Base-by-base conservation (phyloP, 805 yeast genomes). In the Torulaspora microellipsoides region DNA sequence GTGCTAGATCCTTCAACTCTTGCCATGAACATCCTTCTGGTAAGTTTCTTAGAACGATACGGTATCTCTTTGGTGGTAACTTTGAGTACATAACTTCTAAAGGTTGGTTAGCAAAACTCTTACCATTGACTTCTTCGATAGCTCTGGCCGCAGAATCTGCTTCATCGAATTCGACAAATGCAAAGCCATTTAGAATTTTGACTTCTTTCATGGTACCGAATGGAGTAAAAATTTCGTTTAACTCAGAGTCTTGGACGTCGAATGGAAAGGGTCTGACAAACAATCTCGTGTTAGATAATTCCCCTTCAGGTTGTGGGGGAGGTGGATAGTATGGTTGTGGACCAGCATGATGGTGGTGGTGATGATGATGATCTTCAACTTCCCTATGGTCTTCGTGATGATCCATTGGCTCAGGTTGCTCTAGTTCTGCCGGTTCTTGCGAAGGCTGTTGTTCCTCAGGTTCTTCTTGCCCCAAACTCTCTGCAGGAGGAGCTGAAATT, bases 1-100 rank as follows among this genome's bases (percentile, higher is more conserved):
- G 77, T 53, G 88, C 89, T 62, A 86, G 80, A 71, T 91, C 98
- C 72, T 89, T 85, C 62, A 85, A 76, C 59, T 84, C 91, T 73
- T 85, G 93, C 95, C 95, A 85, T 40, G 87, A 81, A 45, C 85
- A 75, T 50, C 81, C 81, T 55, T 81, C 84, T 55, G 90, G 90
- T 58, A 85, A 72, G 66, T 79, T 78, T 54, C 77, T 67, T 29
- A 85, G 77, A 60, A 81, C 76, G 47, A 82, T 80, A 73, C 93
- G 78, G 70, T 70, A 78, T 67, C 84, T 81, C 59, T 87, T 87
- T 64, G 83, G 80, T 51, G 83, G 69, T 28, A 60, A 40, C 58
- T 64, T 70, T 15, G 75, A 70, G 49, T 57, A 72, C 38, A 67
- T 71, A 37, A 72, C 65, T 51, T 68, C 71, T 45, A 72, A 60